These are phyloP conservation scores for Atkinsonella hypoxylon DNA, from an alignment of 2,329 filamentous ascomycete species.

Conservation along the genomic window DNA sequence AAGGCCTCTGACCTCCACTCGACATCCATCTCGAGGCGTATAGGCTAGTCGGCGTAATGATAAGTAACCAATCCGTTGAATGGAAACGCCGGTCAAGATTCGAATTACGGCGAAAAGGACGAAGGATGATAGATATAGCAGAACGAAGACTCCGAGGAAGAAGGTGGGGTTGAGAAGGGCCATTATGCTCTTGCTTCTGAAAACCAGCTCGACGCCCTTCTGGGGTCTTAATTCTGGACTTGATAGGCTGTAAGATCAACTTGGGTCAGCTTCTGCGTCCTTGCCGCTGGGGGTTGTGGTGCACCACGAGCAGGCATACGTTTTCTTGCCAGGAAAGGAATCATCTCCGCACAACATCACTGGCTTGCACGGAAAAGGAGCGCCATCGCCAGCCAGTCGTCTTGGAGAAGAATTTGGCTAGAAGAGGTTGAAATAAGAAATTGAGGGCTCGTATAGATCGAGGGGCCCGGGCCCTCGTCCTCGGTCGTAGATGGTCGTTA, in stretches of 20 bases:
- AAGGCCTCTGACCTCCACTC: conserved; percentile 79
- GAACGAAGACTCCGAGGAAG: conserved; percentile 70
- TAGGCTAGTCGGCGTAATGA: conserved; percentile 86
- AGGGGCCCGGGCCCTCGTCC: not conserved
- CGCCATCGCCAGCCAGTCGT: conserved; percentile 3
- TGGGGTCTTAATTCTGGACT: not conserved
- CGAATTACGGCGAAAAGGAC: conserved; percentile 86
- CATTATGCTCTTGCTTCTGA: conserved; percentile 28
- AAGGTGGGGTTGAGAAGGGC: conserved; percentile 66
- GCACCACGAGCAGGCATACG: not conserved
- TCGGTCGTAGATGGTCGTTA: not conserved
- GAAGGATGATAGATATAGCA: conserved; percentile 84
- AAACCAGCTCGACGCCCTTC: not conserved
- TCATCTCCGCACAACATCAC: conserved; percentile 2
- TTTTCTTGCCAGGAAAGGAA: not conserved
- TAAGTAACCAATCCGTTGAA: conserved; percentile 88
- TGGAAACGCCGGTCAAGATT: conserved; percentile 86
- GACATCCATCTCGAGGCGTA: conserved; percentile 76
- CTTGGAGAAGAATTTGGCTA: not conserved
- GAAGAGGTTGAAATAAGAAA: not conserved
- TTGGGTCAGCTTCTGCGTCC: not conserved
- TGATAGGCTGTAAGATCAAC: not conserved
- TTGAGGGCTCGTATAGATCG: not conserved
- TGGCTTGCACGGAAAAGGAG: conserved; percentile 1
- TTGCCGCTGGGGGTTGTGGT: too few relatives aligned